Evolutionary conservation across 768 basidiomycete species (phyloP).

Genomic region (Tulasnella sp.): DNA sequence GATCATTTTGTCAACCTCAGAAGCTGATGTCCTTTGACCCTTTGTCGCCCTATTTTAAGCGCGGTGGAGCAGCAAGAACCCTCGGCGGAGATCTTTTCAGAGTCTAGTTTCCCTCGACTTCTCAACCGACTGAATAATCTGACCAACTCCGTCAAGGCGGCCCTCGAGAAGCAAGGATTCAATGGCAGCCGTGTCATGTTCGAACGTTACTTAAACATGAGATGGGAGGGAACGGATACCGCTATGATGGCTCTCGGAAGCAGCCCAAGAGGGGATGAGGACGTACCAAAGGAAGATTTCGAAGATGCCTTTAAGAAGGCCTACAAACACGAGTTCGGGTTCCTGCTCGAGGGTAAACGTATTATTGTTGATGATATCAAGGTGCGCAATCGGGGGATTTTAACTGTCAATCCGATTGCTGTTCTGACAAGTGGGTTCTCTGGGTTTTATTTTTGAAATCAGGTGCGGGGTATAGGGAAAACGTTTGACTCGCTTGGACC

Average conservation of each 20-base stretch:
- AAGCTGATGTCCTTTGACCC: conserved; percentile 9
- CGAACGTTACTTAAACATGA: conserved; percentile 85
- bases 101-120: conserved; percentile 48
- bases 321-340: conserved; percentile 86
- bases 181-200: conserved; percentile 54
- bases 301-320: conserved; percentile 68
- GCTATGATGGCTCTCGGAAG: conserved; percentile 73
- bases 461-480: conserved; percentile 87
- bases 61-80: conserved; percentile 88
- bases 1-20: conserved; percentile 22
- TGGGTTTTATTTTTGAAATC: background rate
- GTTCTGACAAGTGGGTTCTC: background rate
- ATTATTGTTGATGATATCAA: conserved; percentile 90
- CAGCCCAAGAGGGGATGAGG: conserved; percentile 31
- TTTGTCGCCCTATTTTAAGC: conserved; percentile 34
- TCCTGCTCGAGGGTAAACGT: conserved; percentile 73
- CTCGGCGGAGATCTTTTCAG: conserved; percentile 67
- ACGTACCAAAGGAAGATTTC: conserved; percentile 61
- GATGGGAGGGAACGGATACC: conserved; percentile 90
- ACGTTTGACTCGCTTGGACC: conserved; percentile 38
- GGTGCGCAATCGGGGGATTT: conserved; percentile 33
- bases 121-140: conserved; percentile 62
- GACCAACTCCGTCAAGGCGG: conserved; percentile 50
- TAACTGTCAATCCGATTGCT: background rate
- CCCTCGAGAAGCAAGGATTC: conserved; percentile 77